Evolutionary conservation across 495 filamentous ascomycete species (phyloP).

Genomic region (Penicillium silybi): DNA sequence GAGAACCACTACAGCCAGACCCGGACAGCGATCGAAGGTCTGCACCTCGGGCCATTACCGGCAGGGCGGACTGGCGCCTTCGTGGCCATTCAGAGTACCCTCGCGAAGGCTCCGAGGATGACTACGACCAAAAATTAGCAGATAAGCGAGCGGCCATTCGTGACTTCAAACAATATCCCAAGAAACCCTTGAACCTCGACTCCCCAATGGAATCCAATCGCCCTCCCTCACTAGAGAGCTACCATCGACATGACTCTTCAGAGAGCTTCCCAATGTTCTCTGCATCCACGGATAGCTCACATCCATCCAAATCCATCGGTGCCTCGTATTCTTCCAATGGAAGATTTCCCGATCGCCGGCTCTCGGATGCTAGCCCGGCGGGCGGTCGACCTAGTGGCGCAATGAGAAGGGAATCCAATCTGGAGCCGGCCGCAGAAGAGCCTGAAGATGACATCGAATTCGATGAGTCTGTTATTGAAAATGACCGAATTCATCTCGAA

Average conservation of each 20-base stretch:
- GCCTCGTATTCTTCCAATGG: constrained; percentile 39
- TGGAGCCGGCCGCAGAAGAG: constrained; percentile 25
- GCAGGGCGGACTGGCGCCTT: constrained; percentile 39
- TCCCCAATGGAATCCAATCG: constrained; percentile 30
- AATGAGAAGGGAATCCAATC: constrained; percentile 19
- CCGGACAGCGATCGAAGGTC: constrained; percentile 37
- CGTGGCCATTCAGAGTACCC: constrained; percentile 23
- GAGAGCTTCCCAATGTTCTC: constrained; percentile 84
- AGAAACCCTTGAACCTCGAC: constrained; percentile 43
- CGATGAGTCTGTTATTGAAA: constrained; percentile 20
- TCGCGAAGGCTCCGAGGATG: constrained; percentile 34
- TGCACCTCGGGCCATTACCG: constrained; percentile 43
- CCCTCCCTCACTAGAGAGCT: constrained; percentile 34
- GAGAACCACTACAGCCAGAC: constrained; percentile 19
- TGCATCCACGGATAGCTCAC: constrained; percentile 62
- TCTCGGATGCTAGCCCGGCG: constrained; percentile 12
- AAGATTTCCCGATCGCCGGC: constrained; percentile 12
- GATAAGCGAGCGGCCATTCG: constrained; percentile 43
- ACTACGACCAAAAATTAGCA: constrained; percentile 42
- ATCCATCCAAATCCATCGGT: constrained; percentile 41
- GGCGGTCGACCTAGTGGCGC: constrained; percentile 3
- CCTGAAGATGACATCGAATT: constrained; percentile 18
- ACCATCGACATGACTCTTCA: constrained; percentile 66
- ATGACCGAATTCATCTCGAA: constrained; percentile 31
- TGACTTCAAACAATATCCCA: constrained; percentile 43